phyloP scores from a whole-genome alignment of 75 land plant species.

The Pseudotsuga menziesii region DNA sequence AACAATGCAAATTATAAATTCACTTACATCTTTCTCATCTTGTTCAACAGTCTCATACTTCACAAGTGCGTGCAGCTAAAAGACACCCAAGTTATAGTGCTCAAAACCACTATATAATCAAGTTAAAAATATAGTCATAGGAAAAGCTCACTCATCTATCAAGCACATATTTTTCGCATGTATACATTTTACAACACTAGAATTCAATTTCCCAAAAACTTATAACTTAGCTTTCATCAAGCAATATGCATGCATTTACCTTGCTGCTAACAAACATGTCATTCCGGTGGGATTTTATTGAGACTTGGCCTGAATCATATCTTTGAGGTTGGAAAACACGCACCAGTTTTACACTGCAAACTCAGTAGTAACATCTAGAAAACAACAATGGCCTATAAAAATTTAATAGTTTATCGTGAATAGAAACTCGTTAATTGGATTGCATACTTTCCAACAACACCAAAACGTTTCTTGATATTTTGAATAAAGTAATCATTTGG shows the following conservation, averaged over 20 bases:
- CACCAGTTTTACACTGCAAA: slow-evolving; percentile 39
- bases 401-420: neutral
- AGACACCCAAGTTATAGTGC: neutral
- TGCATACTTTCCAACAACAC: slow-evolving; percentile 64
- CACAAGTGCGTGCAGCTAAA: slow-evolving; percentile 81
- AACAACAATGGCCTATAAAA: neutral
- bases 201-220: neutral
- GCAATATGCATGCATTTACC: slow-evolving; percentile 36
- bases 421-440: neutral
- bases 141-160: neutral
- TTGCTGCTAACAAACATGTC: slow-evolving; percentile 78
- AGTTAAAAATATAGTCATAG: neutral
- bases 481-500: slow-evolving; percentile 68
- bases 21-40: slow-evolving; percentile 87
- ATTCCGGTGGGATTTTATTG: slow-evolving; percentile 45
- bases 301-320: slow-evolving; percentile 25
- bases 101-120: neutral
- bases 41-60: slow-evolving; percentile 86
- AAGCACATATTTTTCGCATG: no score
- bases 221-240: neutral
- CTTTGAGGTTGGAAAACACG: slow-evolving; percentile 39
- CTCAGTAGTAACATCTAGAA: neutral
- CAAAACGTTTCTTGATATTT: slow-evolving; percentile 56
- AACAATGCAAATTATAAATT: neutral
- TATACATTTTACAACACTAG: no score